Percentiles rank a stretch among this genome's conserved stretches.
These are phyloP conservation scores for Axilococcus clingmanii DNA, from an alignment of 139 green algal genomes.

Conservation along the genomic window DNA sequence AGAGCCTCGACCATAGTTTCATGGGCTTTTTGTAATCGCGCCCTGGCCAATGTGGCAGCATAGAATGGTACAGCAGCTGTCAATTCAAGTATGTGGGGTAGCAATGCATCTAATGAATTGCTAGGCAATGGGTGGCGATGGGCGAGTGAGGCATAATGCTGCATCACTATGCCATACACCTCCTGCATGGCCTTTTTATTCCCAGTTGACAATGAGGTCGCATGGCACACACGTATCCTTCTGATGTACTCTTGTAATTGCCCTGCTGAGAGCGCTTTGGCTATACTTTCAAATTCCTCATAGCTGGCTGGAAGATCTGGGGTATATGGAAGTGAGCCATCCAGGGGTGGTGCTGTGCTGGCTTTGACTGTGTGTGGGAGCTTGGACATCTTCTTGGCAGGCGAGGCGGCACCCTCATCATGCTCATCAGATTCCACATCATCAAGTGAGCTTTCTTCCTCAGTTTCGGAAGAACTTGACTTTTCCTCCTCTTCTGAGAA, in stretches of 20 bases:
- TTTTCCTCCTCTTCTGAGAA: constrained; percentile 13
- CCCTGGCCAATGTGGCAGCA: constrained; percentile 68
- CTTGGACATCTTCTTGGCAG: neutral
- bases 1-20: constrained; percentile 30
- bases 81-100: constrained; percentile 46
- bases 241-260: constrained; percentile 53
- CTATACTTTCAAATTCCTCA: constrained; percentile 44
- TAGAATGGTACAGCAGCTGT: constrained; percentile 74
- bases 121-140: constrained; percentile 33
- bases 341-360: no score
- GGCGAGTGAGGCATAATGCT: constrained; percentile 80
- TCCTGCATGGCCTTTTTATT: constrained; percentile 70
- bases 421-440: constrained; percentile 14
- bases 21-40: constrained; percentile 48
- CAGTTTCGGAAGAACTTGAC: neutral
- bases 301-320: constrained; percentile 62
- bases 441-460: constrained; percentile 6
- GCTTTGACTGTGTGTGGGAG: neutral
- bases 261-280: constrained; percentile 28
- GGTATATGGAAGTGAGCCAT: no score
- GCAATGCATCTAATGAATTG: constrained; percentile 59
- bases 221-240: constrained; percentile 71
- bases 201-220: constrained; percentile 47
- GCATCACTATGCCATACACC: constrained; percentile 81
- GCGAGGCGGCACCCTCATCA: constrained; percentile 14